phyloP scores from a whole-genome alignment of 2,329 filamentous ascomycete genomes.

The Arthrinium puccinioides region DNA sequence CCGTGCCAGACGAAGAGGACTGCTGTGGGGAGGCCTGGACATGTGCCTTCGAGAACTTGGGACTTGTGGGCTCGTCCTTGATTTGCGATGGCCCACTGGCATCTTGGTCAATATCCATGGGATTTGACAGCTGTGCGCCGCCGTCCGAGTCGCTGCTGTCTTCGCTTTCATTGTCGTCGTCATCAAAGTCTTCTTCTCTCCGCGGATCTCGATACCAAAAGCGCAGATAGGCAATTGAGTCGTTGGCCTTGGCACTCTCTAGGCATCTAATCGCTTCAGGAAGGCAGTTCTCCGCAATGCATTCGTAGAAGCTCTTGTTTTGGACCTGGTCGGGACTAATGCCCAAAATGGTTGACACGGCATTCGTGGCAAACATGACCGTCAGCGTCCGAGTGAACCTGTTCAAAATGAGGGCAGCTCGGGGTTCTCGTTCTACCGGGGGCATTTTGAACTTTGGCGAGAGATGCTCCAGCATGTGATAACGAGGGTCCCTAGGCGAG shows the following conservation, averaged over 20 bases:
- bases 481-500: slow-evolving; percentile 74
- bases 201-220: slow-evolving; percentile 78
- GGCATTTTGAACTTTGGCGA: slow-evolving; percentile 70
- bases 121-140: slow-evolving; percentile 34
- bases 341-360: slow-evolving; percentile 68
- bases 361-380: slow-evolving; percentile 80
- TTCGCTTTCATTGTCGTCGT: slow-evolving; percentile 31
- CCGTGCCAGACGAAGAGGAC: not conserved
- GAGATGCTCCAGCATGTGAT: slow-evolving; percentile 82
- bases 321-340: slow-evolving; percentile 61
- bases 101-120: slow-evolving; percentile 34
- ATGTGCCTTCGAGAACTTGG: slow-evolving; percentile 24
- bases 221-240: slow-evolving; percentile 83
- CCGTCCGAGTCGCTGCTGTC: slow-evolving; percentile 29
- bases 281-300: slow-evolving; percentile 71
- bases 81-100: slow-evolving; percentile 17
- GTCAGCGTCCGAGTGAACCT: slow-evolving; percentile 76
- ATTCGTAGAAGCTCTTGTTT: slow-evolving; percentile 80
- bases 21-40: not conserved
- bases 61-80: slow-evolving; percentile 27
- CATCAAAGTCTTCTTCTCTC: slow-evolving; percentile 42
- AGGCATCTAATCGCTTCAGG: slow-evolving; percentile 70
- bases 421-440: slow-evolving; percentile 63
- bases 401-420: slow-evolving; percentile 79
- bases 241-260: slow-evolving; percentile 81